Conservation (phyloP, 257 asterid genomes). For the Anisodus acutangulus region DNA sequence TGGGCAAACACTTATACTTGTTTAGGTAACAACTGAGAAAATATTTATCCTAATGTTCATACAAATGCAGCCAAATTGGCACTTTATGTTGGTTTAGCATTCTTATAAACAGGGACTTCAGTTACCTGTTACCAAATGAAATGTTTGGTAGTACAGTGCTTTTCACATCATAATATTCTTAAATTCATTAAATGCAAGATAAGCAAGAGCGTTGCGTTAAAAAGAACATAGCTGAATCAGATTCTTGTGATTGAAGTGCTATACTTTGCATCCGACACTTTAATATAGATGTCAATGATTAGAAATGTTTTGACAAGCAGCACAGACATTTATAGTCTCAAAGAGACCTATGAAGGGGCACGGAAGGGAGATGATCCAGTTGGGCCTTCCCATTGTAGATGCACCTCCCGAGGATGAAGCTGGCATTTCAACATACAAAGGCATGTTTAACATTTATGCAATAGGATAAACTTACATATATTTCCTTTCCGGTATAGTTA, state of each 20-base stretch:
- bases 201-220: background rate
- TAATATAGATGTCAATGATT: constrained; percentile 31
- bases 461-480: background rate
- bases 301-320: constrained; percentile 49
- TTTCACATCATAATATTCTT: background rate
- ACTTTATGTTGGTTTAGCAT: background rate
- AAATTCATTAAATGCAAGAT: constrained; percentile 17
- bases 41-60: background rate
- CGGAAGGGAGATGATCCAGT: constrained; percentile 91
- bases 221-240: background rate
- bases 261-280: constrained; percentile 26
- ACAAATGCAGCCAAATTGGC: background rate
- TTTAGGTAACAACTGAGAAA: background rate
- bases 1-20: background rate
- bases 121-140: background rate
- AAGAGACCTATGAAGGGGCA: constrained; percentile 87
- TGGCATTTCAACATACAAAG: constrained; percentile 61
- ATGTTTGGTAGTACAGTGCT: background rate
- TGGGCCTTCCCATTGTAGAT: constrained; percentile 72
- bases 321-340: constrained; percentile 65
- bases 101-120: background rate
- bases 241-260: constrained; percentile 27
- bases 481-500: constrained; percentile 30
- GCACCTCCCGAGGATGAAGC: constrained; percentile 64
- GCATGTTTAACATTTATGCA: constrained; percentile 44